Evolutionary conservation across 768 basidiomycete genomes (phyloP).

Genomic region (Lentinula raphanica): DNA sequence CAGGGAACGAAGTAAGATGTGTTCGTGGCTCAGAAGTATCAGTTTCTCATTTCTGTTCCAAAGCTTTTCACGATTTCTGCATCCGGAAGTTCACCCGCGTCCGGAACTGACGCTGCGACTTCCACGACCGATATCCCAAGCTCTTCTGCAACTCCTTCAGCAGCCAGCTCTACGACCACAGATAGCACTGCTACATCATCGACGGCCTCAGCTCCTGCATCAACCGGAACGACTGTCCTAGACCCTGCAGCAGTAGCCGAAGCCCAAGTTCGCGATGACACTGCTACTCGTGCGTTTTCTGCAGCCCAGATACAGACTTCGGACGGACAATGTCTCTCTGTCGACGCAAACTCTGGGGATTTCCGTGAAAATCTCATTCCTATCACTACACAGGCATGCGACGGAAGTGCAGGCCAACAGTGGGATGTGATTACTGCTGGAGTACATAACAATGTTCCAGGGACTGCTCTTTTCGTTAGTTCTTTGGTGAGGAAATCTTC

Average conservation of each 20-base stretch:
- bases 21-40: background rate
- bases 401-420: constrained; percentile 17
- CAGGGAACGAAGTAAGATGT: constrained; percentile 12
- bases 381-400: constrained; percentile 11
- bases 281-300: constrained; percentile 20
- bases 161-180: background rate
- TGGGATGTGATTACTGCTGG: constrained; percentile 20
- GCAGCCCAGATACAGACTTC: constrained; percentile 13
- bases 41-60: background rate
- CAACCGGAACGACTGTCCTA: constrained; percentile 9
- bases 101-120: background rate
- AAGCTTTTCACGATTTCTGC: constrained; percentile 19
- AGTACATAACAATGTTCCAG: constrained; percentile 13
- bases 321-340: constrained; percentile 16
- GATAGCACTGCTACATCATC: background rate
- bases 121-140: background rate
- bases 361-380: constrained; percentile 19
- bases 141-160: background rate
- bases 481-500: constrained; percentile 2
- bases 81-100: background rate
- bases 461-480: constrained; percentile 17
- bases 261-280: constrained; percentile 15
- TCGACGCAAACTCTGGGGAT: constrained; percentile 14
- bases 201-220: background rate
- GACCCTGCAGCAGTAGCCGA: constrained; percentile 16